phyloP scores from a whole-genome alignment of 768 basidiomycete genomes.

The Hydnomerulius pinastri region DNA sequence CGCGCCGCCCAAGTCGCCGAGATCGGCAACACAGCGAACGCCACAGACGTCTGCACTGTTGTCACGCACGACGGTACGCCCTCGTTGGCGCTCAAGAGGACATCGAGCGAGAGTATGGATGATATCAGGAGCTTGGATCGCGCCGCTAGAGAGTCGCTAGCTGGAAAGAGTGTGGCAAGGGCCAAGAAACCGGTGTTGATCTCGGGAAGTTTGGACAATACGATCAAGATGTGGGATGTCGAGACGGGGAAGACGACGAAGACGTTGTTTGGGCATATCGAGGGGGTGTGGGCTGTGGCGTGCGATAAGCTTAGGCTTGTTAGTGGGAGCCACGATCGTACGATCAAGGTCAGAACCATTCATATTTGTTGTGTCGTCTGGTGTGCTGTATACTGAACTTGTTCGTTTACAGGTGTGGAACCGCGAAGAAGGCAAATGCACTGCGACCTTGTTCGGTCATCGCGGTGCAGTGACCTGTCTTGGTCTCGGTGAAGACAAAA shows the following conservation, averaged over 20 bases:
- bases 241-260: conserved; percentile 74
- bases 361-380: conserved; percentile 6
- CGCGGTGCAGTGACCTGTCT: conserved; percentile 92
- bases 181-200: conserved; percentile 72
- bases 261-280: conserved; percentile 96
- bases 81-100: not conserved
- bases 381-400: not conserved
- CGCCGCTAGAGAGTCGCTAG: conserved; percentile 1
- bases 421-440: conserved; percentile 84
- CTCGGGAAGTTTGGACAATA: conserved; percentile 92
- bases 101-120: conserved; percentile 11
- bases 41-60: conserved; percentile 29
- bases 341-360: conserved; percentile 76
- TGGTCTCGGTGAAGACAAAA: conserved; percentile 90
- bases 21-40: conserved; percentile 10
- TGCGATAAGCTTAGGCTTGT: conserved; percentile 90
- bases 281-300: conserved; percentile 97
- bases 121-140: conserved; percentile 11
- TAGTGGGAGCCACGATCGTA: conserved; percentile 92
- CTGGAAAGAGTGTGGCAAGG: conserved; percentile 15
- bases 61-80: conserved; percentile 26
- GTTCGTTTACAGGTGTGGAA: conserved; percentile 76
- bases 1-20: conserved; percentile 16
- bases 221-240: conserved; percentile 95
- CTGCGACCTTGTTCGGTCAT: conserved; percentile 90